A percentile compares a stretch with the other conserved stretches of the same genome.
These are phyloP conservation scores for Sporothrix protearum DNA, from an alignment of 2,329 filamentous ascomycete genomes.

Conservation along the genomic window DNA sequence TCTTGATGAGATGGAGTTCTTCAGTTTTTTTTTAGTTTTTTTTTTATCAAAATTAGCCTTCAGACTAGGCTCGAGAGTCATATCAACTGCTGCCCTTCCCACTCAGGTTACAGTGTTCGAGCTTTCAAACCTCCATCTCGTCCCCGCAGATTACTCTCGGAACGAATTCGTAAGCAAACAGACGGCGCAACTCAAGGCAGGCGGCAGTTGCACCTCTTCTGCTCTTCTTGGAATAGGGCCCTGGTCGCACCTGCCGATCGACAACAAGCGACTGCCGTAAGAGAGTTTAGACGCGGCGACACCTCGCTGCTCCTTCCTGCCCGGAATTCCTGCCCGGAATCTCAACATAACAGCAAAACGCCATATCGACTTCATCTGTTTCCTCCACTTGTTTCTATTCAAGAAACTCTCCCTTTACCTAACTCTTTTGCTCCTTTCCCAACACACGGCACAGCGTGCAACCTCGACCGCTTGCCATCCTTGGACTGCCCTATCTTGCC, in stretches of 20 bases:
- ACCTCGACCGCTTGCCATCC: neutral
- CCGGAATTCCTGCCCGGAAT: neutral
- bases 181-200: slow-evolving; percentile 7
- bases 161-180: neutral
- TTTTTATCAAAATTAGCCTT: neutral
- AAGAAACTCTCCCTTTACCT: neutral
- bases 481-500: neutral
- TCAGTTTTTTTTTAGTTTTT: neutral
- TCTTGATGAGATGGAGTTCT: neutral
- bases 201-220: slow-evolving; percentile 7
- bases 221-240: neutral
- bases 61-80: neutral
- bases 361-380: neutral
- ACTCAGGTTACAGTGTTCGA: too few relatives aligned
- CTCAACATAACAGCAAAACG: neutral
- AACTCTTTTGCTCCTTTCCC: neutral
- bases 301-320: neutral
- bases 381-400: neutral
- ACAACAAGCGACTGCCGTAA: slow-evolving; percentile 2
- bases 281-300: neutral
- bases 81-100: neutral
- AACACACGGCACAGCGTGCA: neutral
- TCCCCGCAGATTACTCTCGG: neutral
- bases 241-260: slow-evolving; percentile 13
- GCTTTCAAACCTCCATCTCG: neutral